Conservation (phyloP, 208 protist genomes). For the Leishmania turanica region DNA sequence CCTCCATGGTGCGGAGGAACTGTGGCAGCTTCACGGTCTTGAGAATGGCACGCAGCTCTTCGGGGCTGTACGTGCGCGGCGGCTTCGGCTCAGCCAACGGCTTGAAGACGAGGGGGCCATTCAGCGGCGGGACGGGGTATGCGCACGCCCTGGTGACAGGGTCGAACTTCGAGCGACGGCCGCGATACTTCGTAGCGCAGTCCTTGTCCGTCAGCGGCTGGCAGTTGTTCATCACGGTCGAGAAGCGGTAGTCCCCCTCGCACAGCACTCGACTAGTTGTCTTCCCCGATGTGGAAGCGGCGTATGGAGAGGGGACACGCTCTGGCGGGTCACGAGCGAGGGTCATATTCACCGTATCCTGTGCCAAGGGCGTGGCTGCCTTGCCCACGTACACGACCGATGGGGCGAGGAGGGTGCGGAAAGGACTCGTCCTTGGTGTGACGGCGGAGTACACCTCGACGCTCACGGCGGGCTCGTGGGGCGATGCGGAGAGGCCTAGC, state of each 20-base stretch:
- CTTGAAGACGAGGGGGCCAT: slow-evolving; percentile 21
- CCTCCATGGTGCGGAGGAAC: slow-evolving; percentile 32
- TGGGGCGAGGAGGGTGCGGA: slow-evolving; percentile 19
- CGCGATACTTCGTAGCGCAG: slow-evolving; percentile 28
- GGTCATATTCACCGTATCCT: slow-evolving; percentile 23
- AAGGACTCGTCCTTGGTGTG: slow-evolving; percentile 22
- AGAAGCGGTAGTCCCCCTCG: slow-evolving; percentile 33
- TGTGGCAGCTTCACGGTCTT: slow-evolving; percentile 18
- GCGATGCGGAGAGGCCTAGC: slow-evolving; percentile 2
- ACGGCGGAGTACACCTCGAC: slow-evolving; percentile 18
- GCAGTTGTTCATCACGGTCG: slow-evolving; percentile 9
- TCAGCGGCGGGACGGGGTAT: slow-evolving; percentile 16
- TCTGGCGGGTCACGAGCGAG: slow-evolving; percentile 22
- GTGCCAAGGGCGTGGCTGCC: neutral
- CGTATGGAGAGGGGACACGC: slow-evolving; percentile 24
- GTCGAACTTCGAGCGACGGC: slow-evolving; percentile 25
- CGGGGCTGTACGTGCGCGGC: slow-evolving; percentile 20
- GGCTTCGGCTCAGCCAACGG: slow-evolving; percentile 21
- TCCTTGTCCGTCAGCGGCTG: slow-evolving; percentile 23
- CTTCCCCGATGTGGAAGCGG: slow-evolving; percentile 12
- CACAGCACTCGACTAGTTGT: slow-evolving; percentile 26
- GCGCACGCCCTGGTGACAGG: slow-evolving; percentile 9
- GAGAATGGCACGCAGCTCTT: slow-evolving; percentile 16
- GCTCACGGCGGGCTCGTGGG: neutral
- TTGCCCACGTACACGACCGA: slow-evolving; percentile 18